phyloP scores from a whole-genome alignment of 257 asterid genomes.

The Solanum etuberosum region DNA sequence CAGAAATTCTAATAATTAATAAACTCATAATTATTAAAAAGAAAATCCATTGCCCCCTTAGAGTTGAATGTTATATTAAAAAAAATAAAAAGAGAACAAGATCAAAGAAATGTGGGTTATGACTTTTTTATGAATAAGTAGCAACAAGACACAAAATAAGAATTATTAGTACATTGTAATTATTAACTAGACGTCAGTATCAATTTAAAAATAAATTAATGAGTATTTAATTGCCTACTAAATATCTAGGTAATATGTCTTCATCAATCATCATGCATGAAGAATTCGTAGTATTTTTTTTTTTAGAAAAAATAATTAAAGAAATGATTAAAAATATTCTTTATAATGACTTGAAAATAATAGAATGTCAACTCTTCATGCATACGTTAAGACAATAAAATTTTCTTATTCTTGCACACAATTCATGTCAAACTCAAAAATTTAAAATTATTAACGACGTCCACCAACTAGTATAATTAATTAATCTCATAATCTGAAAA shows the following conservation, averaged over 20 bases:
- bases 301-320: neutral
- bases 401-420: neutral
- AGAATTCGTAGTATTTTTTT: neutral
- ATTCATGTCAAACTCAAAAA: neutral
- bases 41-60: neutral
- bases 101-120: neutral
- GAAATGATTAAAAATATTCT: neutral
- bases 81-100: neutral
- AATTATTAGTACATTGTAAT: neutral
- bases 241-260: neutral
- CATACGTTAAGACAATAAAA: neutral
- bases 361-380: neutral
- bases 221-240: neutral
- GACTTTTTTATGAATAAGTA: neutral
- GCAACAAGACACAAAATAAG: neutral
- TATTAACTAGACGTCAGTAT: neutral
- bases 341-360: neutral
- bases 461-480: neutral
- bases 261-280: neutral
- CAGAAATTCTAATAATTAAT: neutral
- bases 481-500: neutral
- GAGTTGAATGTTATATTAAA: neutral
- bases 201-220: neutral
- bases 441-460: neutral
- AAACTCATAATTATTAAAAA: neutral